These are phyloP conservation scores for Naematelia aurantialba DNA, from an alignment of 768 basidiomycete species.

Conservation along the genomic window DNA sequence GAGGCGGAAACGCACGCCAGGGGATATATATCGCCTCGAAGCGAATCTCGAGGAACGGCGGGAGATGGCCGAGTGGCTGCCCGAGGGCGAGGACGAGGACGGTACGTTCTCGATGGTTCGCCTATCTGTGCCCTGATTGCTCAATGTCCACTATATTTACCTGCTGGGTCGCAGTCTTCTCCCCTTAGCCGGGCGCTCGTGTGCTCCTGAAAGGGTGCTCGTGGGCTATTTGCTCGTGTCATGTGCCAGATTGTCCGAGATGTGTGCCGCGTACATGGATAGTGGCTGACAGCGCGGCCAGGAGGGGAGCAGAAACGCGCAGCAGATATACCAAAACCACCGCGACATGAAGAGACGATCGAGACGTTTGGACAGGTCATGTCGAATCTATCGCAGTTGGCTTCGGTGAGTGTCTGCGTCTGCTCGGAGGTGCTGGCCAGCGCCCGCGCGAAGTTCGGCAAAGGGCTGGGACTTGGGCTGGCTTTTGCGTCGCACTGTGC, in stretches of 20 bases:
- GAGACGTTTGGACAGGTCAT: conserved; percentile 30
- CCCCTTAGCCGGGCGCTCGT: too few relatives aligned
- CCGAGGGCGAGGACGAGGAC: conserved; percentile 30
- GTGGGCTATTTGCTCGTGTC: too few relatives aligned
- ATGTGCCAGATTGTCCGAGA: too few relatives aligned
- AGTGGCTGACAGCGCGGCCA: neutral
- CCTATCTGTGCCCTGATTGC: too few relatives aligned
- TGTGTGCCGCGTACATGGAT: neutral
- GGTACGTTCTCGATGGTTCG: conserved; percentile 19
- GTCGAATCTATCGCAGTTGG: conserved; percentile 31
- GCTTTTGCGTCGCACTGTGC: too few relatives aligned
- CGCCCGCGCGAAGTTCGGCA: neutral
- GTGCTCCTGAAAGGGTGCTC: too few relatives aligned
- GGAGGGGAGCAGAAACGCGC: neutral
- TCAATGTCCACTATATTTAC: neutral
- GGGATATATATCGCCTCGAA: conserved; percentile 55
- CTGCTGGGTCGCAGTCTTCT: neutral
- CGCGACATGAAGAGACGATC: conserved; percentile 35
- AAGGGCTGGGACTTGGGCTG: neutral
- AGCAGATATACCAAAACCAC: conserved; percentile 24
- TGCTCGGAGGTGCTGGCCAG: too few relatives aligned
- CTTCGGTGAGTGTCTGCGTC: conserved; percentile 15
- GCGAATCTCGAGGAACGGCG: conserved; percentile 46
- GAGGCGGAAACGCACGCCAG: conserved; percentile 63
- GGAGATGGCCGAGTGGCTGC: conserved; percentile 32